These are phyloP conservation scores for Trichoderma endophyticum DNA, from an alignment of 2,329 filamentous ascomycete species.

Conservation along the genomic window DNA sequence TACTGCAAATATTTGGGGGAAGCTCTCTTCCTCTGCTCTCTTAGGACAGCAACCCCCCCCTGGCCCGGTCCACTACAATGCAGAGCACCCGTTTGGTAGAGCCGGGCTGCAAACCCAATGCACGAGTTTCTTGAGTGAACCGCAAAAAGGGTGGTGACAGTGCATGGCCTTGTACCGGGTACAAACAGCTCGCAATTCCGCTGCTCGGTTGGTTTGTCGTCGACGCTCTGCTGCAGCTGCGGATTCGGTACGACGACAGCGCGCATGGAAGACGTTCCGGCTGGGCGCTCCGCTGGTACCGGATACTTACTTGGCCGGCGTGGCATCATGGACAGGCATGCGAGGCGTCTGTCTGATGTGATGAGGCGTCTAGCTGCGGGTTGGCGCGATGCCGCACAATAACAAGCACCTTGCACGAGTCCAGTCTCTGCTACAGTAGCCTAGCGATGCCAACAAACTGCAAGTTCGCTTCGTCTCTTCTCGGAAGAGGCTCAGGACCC, in stretches of 20 bases:
- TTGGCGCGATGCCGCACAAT: not conserved
- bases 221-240: not conserved
- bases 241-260: not conserved
- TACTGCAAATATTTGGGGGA: not conserved
- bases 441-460: too few species aligned
- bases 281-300: not conserved
- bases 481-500: slow-evolving; percentile 17
- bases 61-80: not conserved
- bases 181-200: not conserved
- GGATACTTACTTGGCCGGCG: not conserved
- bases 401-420: not conserved
- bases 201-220: not conserved
- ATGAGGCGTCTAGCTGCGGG: not conserved
- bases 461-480: not conserved
- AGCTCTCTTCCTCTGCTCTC: not conserved
- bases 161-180: not conserved
- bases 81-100: slow-evolving; percentile 10
- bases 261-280: not conserved
- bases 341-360: not conserved
- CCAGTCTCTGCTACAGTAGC: not conserved
- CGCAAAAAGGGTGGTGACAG: slow-evolving; percentile 3
- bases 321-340: not conserved
- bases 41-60: not conserved
- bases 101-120: not conserved
- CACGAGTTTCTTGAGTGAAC: not conserved